Evolutionary conservation across 352 stramenopile genomes (phyloP).

Genomic region (Albugo candida): DNA sequence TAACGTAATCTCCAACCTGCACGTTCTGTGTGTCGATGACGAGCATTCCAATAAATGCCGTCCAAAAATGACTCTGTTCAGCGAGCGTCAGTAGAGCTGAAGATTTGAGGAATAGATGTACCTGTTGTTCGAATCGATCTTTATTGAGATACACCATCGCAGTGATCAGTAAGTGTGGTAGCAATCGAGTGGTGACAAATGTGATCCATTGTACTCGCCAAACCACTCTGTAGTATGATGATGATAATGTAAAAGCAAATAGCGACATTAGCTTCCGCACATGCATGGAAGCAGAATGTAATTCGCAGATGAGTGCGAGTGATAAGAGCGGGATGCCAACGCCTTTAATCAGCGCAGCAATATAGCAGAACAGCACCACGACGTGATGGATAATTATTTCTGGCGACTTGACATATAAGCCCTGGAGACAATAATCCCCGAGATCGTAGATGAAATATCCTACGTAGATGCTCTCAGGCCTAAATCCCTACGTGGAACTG

Average conservation of each 20-base stretch:
- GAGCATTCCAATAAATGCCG: constrained; percentile 55
- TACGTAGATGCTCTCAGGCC: not conserved
- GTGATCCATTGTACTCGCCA: constrained; percentile 35
- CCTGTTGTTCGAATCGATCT: constrained; percentile 21
- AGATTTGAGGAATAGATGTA: constrained; percentile 3
- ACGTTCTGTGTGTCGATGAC: constrained; percentile 53
- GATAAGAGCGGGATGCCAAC: constrained; percentile 51
- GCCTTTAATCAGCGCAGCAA: constrained; percentile 47
- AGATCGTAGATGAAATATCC: constrained; percentile 71
- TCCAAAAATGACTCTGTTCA: constrained; percentile 29
- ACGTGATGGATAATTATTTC: constrained; percentile 55
- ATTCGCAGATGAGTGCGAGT: constrained; percentile 44
- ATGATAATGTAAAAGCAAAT: constrained; percentile 31
- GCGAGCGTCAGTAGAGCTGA: not conserved
- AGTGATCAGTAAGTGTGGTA: constrained; percentile 24
- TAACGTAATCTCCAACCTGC: constrained; percentile 12
- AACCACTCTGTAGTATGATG: constrained; percentile 19
- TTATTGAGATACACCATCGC: constrained; percentile 23
- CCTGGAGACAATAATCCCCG: constrained; percentile 54
- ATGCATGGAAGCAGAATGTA: constrained; percentile 69
- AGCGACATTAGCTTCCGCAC: constrained; percentile 36
- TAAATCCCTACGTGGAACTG: not conserved
- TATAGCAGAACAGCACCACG: constrained; percentile 65
- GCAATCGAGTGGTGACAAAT: constrained; percentile 22
- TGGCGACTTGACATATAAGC: constrained; percentile 46